Base-by-base conservation (phyloP, 768 basidiomycete genomes). In the Lactarius psammicola region DNA sequence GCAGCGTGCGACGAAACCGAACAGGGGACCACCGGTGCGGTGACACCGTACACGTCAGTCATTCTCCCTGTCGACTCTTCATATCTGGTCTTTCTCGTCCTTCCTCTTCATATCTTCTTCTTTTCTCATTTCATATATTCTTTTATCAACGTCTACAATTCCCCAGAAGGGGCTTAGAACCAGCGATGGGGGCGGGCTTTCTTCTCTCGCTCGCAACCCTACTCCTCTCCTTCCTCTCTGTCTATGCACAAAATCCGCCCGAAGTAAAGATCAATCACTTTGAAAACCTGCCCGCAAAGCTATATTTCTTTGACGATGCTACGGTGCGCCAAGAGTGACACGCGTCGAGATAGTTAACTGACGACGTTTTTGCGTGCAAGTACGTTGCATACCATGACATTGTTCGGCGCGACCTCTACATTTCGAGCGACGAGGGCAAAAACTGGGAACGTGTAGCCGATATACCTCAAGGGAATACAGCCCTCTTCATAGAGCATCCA, bases 271-370 rank as follows among this genome's bases (percentile, higher is more conserved):
- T 87, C 60, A 81, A 77, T 34, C 77, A 80, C 63, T 92, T 95
- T 75, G 72, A 83, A 56, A 90, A 90, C 75, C 78, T 91, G 40
- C 93, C 94, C 9, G 83, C 83, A 15, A 81, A 83, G 71, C 74
- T 96, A 60, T 91, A 90, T 79, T 98, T 94, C 82, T 97, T 98
- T 77, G 92, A 98, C 68, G 96, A 97, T 78, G 88, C 92, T 8
- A 76, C 87, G 34, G 95, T 95, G 70, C 71, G 89, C 11, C 11
- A 49, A 3, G 4, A 49, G 23, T 80, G 30, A 8, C 30, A 42
- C 38, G 8, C 28, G 18, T 54, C 30, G 18, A 31, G 13, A 11
- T 31, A 30, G 53, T 38, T 51, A 64, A 5, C 2, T 58, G 13
- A 44, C 54, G 23, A 56, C 13, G 4, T 59, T 31, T 6, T 26